Evolutionary conservation across 2,329 filamentous ascomycete genomes (phyloP).

Genomic region (Pseudocercospora musae): DNA sequence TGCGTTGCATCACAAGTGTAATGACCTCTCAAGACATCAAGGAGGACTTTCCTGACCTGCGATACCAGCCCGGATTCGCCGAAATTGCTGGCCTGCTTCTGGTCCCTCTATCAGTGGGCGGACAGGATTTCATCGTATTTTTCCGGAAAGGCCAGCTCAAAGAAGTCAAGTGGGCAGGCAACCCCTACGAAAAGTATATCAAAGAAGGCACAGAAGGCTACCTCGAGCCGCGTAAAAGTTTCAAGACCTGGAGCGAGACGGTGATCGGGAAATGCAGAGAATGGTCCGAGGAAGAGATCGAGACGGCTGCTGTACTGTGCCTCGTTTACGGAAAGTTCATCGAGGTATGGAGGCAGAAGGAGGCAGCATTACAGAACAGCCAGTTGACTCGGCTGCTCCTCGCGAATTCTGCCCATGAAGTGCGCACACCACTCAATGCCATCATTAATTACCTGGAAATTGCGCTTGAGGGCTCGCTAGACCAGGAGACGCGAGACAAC

Average conservation of each 20-base stretch:
- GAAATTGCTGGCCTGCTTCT: conserved; percentile 75
- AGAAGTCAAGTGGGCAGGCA: conserved; percentile 82
- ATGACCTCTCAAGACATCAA: conserved; percentile 72
- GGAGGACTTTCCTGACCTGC: conserved; percentile 75
- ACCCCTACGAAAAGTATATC: conserved; percentile 75
- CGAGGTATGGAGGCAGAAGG: conserved; percentile 88
- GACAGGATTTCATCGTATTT: conserved; percentile 84
- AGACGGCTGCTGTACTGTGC: conserved; percentile 83
- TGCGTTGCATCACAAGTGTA: conserved; percentile 72
- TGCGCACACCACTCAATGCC: conserved; percentile 84
- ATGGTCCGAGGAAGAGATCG: conserved; percentile 85
- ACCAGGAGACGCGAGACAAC: conserved; percentile 80
- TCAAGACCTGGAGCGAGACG: conserved; percentile 76
- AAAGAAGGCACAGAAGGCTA: conserved; percentile 70
- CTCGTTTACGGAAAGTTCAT: conserved; percentile 88
- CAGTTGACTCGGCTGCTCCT: conserved; percentile 75
- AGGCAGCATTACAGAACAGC: conserved; percentile 76
- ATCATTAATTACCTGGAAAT: conserved; percentile 96
- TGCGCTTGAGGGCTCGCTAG: conserved; percentile 74
- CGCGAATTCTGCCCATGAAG: conserved; percentile 87
- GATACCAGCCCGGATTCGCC: conserved; percentile 75
- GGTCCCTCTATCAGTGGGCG: conserved; percentile 72
- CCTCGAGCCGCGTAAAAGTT: conserved; percentile 74
- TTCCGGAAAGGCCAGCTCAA: conserved; percentile 74
- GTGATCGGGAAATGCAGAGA: conserved; percentile 79